Conservation (phyloP, 768 basidiomycete genomes). For the Cytidiella melzeri region DNA sequence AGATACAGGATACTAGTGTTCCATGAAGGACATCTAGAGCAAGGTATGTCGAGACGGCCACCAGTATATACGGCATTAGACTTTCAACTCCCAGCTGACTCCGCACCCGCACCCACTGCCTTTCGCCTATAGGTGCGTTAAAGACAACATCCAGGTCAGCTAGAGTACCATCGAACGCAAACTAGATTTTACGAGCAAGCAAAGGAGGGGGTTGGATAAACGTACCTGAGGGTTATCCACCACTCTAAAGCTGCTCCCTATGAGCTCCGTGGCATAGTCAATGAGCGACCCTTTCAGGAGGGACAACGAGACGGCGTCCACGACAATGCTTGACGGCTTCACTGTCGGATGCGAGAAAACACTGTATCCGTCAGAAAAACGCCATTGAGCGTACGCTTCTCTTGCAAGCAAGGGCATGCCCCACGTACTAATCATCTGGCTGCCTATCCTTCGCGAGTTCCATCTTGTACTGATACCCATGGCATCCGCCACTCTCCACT, state of each 20-base stretch:
- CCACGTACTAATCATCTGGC: constrained; percentile 80
- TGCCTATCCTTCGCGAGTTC: constrained; percentile 57
- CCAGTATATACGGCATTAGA: too few species aligned
- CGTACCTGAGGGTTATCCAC: constrained; percentile 66
- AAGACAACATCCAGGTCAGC: background rate
- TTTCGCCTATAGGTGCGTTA: constrained; percentile 47
- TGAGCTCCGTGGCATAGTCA: constrained; percentile 91
- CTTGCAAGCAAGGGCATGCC: background rate
- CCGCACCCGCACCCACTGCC: constrained; percentile 93
- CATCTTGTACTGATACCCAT: constrained; percentile 96
- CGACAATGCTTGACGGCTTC: constrained; percentile 67
- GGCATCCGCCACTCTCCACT: constrained; percentile 93
- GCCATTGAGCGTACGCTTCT: background rate
- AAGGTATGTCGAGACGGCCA: too few species aligned
- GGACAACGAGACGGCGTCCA: constrained; percentile 81
- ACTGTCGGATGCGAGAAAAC: constrained; percentile 68
- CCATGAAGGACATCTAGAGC: too few species aligned
- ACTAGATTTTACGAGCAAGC: too few species aligned
- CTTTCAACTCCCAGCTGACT: constrained; percentile 88
- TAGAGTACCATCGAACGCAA: too few species aligned
- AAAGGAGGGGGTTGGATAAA: background rate
- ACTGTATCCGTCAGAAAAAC: constrained; percentile 37
- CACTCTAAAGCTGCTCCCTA: constrained; percentile 85
- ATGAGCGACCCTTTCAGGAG: constrained; percentile 85
- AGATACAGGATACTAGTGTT: too few species aligned